phyloP scores from a whole-genome alignment of 371 early-diverging fungal species.

The Mortierella sp. region DNA sequence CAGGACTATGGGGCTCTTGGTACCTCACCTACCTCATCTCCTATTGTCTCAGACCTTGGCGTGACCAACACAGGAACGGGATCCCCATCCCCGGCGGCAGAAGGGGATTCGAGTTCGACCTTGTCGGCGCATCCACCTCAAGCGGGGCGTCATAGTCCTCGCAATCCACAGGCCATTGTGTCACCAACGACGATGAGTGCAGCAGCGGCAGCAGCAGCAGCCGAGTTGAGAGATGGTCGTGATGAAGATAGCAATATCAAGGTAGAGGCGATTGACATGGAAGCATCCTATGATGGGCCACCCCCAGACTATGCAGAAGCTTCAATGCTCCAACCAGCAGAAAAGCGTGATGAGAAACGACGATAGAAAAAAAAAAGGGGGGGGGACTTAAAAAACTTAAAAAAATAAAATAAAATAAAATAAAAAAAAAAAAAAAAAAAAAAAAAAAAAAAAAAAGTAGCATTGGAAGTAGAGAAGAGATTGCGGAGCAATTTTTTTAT shows the following conservation, averaged over 20 bases:
- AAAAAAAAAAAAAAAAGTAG: not conserved
- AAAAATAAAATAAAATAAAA: not conserved
- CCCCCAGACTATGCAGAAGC: conserved; percentile 49
- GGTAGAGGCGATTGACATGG: too few species aligned
- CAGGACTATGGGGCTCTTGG: not conserved
- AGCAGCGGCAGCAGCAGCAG: too few species aligned
- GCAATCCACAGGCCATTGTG: conserved; percentile 34
- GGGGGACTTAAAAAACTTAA: not conserved
- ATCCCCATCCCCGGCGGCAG: not conserved
- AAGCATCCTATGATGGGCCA: conserved; percentile 38
- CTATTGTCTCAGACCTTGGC: too few species aligned
- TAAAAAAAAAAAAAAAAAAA: not conserved
- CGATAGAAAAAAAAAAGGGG: conserved; percentile 6
- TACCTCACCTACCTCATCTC: not conserved
- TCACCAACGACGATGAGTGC: conserved; percentile 11
- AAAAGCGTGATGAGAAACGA: conserved; percentile 16
- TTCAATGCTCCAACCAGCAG: conserved; percentile 37
- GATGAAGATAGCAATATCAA: too few species aligned
- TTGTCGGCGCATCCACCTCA: not conserved
- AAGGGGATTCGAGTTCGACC: not conserved
- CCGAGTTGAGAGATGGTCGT: too few species aligned
- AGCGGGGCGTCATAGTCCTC: conserved; percentile 6
- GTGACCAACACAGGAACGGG: not conserved
- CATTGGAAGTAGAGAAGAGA: not conserved
- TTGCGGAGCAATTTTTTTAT: too few species aligned